Conservation (phyloP, 1,139 yeast genomes). For the Sugiyamaella sp. region DNA sequence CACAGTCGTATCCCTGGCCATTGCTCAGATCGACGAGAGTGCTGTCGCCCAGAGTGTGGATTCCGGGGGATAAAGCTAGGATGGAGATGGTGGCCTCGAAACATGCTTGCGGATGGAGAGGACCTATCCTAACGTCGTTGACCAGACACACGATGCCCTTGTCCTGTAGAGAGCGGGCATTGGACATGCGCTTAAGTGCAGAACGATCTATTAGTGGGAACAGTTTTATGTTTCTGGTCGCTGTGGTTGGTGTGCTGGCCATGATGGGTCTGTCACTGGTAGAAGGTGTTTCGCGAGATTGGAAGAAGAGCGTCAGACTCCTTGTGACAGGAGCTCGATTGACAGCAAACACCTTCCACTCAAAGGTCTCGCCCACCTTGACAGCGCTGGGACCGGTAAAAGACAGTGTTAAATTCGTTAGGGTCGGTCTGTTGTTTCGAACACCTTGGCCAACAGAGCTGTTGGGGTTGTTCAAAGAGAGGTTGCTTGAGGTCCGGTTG, state of each 20-base stretch:
- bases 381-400: conserved; percentile 67
- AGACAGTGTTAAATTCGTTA: conserved; percentile 56
- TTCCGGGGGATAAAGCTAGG: conserved; percentile 66
- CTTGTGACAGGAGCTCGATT: conserved; percentile 51
- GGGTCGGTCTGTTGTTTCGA: conserved; percentile 17
- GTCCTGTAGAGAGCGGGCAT: conserved; percentile 33
- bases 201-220: conserved; percentile 25
- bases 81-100: conserved; percentile 65
- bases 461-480: conserved; percentile 10
- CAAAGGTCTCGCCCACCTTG: conserved; percentile 60
- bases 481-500: conserved; percentile 20
- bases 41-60: conserved; percentile 65
- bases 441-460: too few species aligned
- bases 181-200: conserved; percentile 40
- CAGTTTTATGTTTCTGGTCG: conserved; percentile 1
- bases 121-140: conserved; percentile 67
- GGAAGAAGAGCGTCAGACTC: conserved; percentile 50
- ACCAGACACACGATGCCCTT: conserved; percentile 56
- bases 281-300: conserved; percentile 30
- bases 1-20: conserved; percentile 75
- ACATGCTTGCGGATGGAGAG: conserved; percentile 62
- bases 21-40: conserved; percentile 62
- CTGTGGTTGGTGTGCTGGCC: conserved; percentile 13
- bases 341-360: conserved; percentile 69
- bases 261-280: conserved; percentile 17